Percentiles rank a stretch among this genome's conserved stretches.
Conservation (phyloP, 257 asterid genomes). For the Petrea volubilis region DNA sequence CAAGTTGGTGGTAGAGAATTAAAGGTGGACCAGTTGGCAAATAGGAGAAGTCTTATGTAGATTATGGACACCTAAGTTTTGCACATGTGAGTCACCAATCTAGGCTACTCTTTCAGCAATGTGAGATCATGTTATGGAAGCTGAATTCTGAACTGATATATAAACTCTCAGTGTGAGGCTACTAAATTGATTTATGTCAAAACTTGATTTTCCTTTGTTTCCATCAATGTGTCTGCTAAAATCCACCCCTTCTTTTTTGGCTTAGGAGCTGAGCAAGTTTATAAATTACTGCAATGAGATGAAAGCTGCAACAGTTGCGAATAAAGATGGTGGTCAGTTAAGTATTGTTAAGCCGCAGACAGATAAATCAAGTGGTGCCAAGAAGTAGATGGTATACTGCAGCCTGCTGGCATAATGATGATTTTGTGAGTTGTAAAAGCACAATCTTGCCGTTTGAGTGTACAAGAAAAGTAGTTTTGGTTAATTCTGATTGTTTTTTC, state of each 20-base stretch:
- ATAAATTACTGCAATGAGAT: slow-evolving; percentile 52
- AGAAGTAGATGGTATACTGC: slow-evolving; percentile 38
- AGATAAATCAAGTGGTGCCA: slow-evolving; percentile 51
- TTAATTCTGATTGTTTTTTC: not conserved
- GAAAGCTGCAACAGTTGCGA: slow-evolving; percentile 79
- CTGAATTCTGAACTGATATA: not conserved
- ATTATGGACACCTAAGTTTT: not conserved
- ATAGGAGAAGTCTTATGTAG: too few relatives aligned
- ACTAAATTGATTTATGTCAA: not conserved
- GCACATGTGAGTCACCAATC: not conserved
- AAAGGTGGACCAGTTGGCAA: not conserved
- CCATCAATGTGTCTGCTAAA: not conserved
- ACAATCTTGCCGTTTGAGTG: slow-evolving; percentile 19
- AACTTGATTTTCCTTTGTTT: not conserved
- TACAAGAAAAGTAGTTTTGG: not conserved
- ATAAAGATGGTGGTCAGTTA: slow-evolving; percentile 90
- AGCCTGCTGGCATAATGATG: not conserved
- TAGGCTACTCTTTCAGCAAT: not conserved
- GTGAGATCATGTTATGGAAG: not conserved
- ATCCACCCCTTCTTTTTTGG: not conserved
- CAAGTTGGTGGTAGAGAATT: not conserved
- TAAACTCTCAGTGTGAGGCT: not conserved
- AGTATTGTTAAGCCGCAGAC: slow-evolving; percentile 54
- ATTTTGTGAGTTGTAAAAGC: slow-evolving; percentile 3
- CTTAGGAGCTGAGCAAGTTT: slow-evolving; percentile 54